Evolutionary conservation across 371 early-diverging fungal species (phyloP).

Genomic region (Actinomucor elegans): DNA sequence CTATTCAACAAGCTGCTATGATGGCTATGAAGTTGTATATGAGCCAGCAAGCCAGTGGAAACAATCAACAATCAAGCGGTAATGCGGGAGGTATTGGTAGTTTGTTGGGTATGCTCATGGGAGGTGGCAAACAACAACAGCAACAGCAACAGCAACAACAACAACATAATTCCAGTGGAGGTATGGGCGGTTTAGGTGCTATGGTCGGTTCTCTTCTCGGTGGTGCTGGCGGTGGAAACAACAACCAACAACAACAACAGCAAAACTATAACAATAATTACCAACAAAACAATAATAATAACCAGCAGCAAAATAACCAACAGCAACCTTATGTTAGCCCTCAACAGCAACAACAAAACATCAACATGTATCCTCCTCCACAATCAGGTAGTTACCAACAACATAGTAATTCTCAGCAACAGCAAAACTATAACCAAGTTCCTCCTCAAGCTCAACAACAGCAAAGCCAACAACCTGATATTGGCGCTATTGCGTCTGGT

Average conservation of each 20-base stretch:
- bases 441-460: constrained; percentile 14
- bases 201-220: constrained; percentile 35
- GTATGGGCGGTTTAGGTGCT: constrained; percentile 25
- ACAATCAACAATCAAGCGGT: constrained; percentile 12
- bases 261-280: neutral
- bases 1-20: constrained; percentile 49
- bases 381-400: too few species aligned
- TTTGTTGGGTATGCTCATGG: constrained; percentile 32
- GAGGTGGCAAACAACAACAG: constrained; percentile 12
- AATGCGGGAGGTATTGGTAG: constrained; percentile 22
- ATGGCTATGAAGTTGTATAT: constrained; percentile 54
- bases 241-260: constrained; percentile 20
- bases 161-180: constrained; percentile 4
- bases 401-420: neutral
- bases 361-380: neutral
- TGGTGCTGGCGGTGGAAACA: constrained; percentile 15
- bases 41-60: constrained; percentile 37
- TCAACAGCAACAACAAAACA: too few species aligned
- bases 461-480: constrained; percentile 4
- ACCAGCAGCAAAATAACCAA: neutral
- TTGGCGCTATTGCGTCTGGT: constrained; percentile 12
- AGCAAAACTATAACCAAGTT: neutral
- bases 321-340: too few species aligned
- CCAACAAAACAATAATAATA: neutral
- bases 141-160: constrained; percentile 17